phyloP scores from a whole-genome alignment of 176 grass and related monocot genomes.

The Rhynchospora pubera region DNA sequence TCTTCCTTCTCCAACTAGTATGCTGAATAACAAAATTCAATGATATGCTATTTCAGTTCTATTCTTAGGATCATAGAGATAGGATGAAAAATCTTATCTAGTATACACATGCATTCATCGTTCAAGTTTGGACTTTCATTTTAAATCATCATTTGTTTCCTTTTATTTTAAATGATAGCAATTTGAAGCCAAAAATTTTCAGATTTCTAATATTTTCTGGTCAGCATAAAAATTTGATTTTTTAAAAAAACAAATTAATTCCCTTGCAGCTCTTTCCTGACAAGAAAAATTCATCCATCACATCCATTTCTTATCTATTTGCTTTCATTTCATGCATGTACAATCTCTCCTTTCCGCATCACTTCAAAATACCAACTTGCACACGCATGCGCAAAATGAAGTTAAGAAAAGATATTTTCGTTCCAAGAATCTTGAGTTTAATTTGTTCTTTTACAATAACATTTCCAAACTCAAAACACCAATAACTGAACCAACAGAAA shows the following conservation, averaged over 20 bases:
- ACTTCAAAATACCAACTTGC: background rate
- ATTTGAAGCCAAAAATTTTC: background rate
- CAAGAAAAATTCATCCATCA: background rate
- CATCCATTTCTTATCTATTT: conserved; percentile 6
- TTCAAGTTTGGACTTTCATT: background rate
- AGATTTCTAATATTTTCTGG: background rate
- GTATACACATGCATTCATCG: background rate
- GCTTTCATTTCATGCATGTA: conserved; percentile 15
- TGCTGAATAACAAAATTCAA: background rate
- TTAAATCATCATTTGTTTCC: background rate
- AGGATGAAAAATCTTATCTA: background rate
- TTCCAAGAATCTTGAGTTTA: background rate
- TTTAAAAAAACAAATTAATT: background rate
- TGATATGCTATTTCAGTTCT: background rate
- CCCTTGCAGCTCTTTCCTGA: background rate
- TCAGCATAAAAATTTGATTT: background rate
- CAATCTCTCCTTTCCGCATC: background rate
- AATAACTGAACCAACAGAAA: background rate
- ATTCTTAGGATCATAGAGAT: background rate
- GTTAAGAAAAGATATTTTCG: background rate
- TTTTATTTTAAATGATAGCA: background rate
- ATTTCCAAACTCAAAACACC: background rate
- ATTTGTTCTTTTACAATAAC: background rate
- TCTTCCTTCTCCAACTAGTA: background rate
- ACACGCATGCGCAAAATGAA: background rate